Base-by-base conservation (phyloP, 371 early-diverging fungal genomes). In the Apophysomyces variabilis region DNA sequence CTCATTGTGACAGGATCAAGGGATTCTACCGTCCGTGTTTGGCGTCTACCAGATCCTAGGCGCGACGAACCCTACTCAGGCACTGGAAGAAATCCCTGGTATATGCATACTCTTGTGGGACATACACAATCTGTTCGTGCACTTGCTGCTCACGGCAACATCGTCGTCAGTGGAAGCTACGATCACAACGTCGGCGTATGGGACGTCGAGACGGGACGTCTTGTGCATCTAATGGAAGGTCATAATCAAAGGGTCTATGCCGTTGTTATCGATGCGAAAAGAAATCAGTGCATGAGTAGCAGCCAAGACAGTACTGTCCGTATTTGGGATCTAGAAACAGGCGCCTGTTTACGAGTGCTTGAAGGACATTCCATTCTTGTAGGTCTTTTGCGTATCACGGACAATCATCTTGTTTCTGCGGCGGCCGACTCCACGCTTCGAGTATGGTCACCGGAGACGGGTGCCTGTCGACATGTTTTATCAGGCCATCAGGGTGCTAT, bases 1-100 rank as follows among this genome's bases (percentile, higher is more conserved):
- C 83, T 95, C 39, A 90, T 99, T 62, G 93, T 99, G 7, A 96
- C 97, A 0, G 99, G 99, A 4, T 97, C 98, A 12, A 87, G 99
- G 61, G 99, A 99, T 75, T 92, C 96, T 7, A 95, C 95, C 0
- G 72, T 99, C 38, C 82, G 93, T 5, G 96, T 99, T 1, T 99
- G 99, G 99, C 77, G 86, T 36, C 79, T 98, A 37, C 98, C 99
- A 0, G 82, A 91, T 63, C 85, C 88, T 0, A 69, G 67, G 44
- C 95, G 26, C 90, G 89, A 92, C 62, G 73, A 79, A 38, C 82
- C 87, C n/a, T 81, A 77, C 37, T n/a, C 61, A 6, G 73, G 67
- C 26, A 60, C 68, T 32, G 76, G 82, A 26, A 71, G 69, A 47
- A 89, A 88, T 70, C 82, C 84, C 8, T 89, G 83, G 74, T 86